Base-by-base conservation (phyloP, 495 filamentous ascomycete genomes). In the Penicillium lividum region DNA sequence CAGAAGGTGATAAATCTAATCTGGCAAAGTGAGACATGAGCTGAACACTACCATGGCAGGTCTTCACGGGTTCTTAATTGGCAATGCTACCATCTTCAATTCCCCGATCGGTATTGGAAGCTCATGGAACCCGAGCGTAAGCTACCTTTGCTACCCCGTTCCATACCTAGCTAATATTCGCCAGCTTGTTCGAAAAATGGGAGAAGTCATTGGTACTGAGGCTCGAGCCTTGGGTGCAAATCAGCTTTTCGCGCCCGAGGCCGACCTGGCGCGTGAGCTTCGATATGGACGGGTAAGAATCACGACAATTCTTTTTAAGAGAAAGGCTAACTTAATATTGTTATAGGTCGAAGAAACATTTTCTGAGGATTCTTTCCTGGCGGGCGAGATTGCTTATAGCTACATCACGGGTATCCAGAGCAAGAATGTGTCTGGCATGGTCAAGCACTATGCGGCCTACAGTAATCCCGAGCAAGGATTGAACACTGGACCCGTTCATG, bases 31-130 rank as follows among this genome's bases (percentile, higher is more conserved):
- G 7, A 8, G 2, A 33, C 43, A 3, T 30, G 30, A 15, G 16
- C 34, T 30, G 47, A 27, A 27, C 16, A 29, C 30, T n/a, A 46
- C 44, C 31, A 4, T 11, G 43, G 3, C 18, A 78, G 79, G 73
- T 53, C 87, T 90, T 51, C 87, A 90, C 61, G 87, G 87, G 0
- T 88, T 89, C 52, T 67, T 89, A 48, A 78, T 86, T 47, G 82
- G 79, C 18, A 89, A 89, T 72, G 87, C 87, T 11, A 89, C 87
- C 0, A 89, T 90, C 49, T 90, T 88, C 78, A 89, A 89, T 64
- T 88, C 84, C 4, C 86, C 87, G 0, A 90, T 90, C 67, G 86
- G 74, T 18, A 82, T 88, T 61, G 86, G 82, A 16, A 88, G 84
- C 66, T 85, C 87, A 5, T 89, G 81, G 62, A 86, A 89, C 53